Conservation (phyloP, 2,329 filamentous ascomycete species). For the Aspergillus alliaceus region DNA sequence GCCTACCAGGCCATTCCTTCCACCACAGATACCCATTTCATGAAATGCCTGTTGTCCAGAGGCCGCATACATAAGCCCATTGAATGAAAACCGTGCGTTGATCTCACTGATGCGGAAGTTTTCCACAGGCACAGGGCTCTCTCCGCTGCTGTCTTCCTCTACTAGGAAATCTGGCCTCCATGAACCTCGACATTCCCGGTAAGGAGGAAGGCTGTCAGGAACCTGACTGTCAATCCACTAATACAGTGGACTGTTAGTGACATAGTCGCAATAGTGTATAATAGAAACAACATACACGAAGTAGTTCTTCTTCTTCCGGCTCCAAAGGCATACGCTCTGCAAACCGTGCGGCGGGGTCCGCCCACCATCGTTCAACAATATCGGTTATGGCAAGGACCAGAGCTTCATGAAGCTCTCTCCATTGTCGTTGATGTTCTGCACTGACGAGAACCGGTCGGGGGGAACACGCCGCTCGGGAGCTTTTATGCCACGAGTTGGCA, state of each 20-base stretch:
- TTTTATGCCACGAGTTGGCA: not conserved
- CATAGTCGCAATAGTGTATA: not conserved
- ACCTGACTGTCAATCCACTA: conserved; percentile 1
- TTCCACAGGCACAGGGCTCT: not conserved
- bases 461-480: not conserved
- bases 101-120: conserved; percentile 25
- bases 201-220: not conserved
- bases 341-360: conserved; percentile 22
- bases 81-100: conserved; percentile 26
- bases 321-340: conserved; percentile 30
- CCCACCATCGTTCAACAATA: conserved; percentile 31
- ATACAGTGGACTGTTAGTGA: not conserved
- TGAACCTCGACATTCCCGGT: conserved; percentile 13
- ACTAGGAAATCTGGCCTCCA: conserved; percentile 31
- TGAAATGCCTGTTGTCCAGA: conserved; percentile 12
- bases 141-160: conserved; percentile 1
- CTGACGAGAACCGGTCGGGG: conserved; percentile 5
- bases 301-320: conserved; percentile 24
- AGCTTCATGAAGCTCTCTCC: conserved; percentile 18
- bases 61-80: conserved; percentile 15
- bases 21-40: not conserved
- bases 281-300: not conserved
- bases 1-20: not conserved
- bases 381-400: conserved; percentile 24
- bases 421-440: not conserved